Evolutionary conservation across 495 filamentous ascomycete genomes (phyloP), one percentile per base, ranked within the genome.

Genomic region (Extremus antarcticus): DNA sequence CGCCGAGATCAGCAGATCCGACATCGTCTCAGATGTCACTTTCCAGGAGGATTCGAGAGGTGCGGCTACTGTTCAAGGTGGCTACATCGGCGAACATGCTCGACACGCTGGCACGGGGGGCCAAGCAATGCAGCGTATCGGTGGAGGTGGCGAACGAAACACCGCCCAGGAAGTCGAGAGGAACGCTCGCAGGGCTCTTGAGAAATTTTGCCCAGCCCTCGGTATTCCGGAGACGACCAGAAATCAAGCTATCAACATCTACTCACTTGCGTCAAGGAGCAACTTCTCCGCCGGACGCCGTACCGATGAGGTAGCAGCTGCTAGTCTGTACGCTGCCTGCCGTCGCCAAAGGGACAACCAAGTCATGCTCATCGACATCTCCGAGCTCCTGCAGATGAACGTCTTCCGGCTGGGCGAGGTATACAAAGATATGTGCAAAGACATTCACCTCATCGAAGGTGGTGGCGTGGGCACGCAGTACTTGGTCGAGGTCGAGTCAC

Each of bases 261-360:
- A 89, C 71, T 88, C 85, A 64, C 78, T 95, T 19, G 86, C 87
- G 0, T 76, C 84, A 19, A 76, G 73, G 45, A 74, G 78, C 64
- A 88, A 89, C 70, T 98, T 96, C 70, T 84, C 88, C 25, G 85
- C 90, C 68, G 92, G 92, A 62, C 88, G 92, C 47, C 80, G 83
- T n/a, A 87, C 84, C 35, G 81, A 81, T 51, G 87, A 82, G 21
- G 90, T 96, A 8, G 83, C 84, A 32, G 89, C 89, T 11, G 83
- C 90, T 38, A 88, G 85, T 67, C 74, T 98, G 22, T 98, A 96
- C 61, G 83, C 86, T 53, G 86, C 86, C 22, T 94, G 88, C 69
- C 82, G 92, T 40, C 74, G 76, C 53, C 71, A 81, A 43, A 68
- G 75, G 64, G 68, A 78, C 16, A 84, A 84, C 53, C 76, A 71